Percentiles rank a stretch among this genome's conserved stretches.
Evolutionary conservation across 345 rosid species (phyloP).

Genomic region (Crucihimalaya himalaica): DNA sequence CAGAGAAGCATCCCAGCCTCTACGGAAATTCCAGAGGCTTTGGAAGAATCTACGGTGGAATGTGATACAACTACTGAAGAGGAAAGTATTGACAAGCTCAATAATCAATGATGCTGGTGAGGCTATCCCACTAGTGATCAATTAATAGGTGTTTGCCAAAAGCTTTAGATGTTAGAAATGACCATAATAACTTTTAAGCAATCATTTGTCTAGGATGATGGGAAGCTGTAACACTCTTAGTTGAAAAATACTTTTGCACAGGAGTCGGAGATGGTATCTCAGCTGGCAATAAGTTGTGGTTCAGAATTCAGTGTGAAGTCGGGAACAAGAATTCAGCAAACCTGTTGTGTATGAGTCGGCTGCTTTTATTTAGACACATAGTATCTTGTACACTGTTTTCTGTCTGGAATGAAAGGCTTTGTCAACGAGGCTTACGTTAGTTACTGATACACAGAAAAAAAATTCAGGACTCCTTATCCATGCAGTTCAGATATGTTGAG

Average conservation of each 20-base stretch:
- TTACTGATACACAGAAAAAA: neutral
- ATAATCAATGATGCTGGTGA: conserved; percentile 54
- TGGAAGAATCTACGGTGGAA: conserved; percentile 47
- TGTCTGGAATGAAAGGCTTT: neutral
- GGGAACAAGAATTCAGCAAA: neutral
- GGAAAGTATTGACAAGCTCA: conserved; percentile 56
- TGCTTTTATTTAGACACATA: neutral
- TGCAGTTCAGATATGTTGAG: conserved; percentile 3
- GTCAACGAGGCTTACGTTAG: neutral
- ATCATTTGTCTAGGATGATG: neutral
- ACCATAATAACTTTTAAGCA: neutral
- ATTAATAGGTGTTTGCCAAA: conserved; percentile 1
- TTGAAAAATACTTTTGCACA: neutral
- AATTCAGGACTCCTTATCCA: neutral
- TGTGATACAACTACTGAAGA: conserved; percentile 56
- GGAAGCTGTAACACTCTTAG: neutral
- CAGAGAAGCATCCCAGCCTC: conserved; percentile 48
- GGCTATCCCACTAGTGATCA: conserved; percentile 19
- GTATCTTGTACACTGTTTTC: too few relatives aligned
- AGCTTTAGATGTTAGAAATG: neutral
- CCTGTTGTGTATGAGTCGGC: neutral
- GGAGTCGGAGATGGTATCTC: neutral
- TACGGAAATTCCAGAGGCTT: conserved; percentile 45
- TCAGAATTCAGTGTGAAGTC: neutral
- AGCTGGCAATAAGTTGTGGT: neutral